Percentiles rank a stretch among this genome's conserved stretches.
Evolutionary conservation across 495 filamentous ascomycete genomes (phyloP).

Genomic region (Pseudoneurospora amorphoporcata): DNA sequence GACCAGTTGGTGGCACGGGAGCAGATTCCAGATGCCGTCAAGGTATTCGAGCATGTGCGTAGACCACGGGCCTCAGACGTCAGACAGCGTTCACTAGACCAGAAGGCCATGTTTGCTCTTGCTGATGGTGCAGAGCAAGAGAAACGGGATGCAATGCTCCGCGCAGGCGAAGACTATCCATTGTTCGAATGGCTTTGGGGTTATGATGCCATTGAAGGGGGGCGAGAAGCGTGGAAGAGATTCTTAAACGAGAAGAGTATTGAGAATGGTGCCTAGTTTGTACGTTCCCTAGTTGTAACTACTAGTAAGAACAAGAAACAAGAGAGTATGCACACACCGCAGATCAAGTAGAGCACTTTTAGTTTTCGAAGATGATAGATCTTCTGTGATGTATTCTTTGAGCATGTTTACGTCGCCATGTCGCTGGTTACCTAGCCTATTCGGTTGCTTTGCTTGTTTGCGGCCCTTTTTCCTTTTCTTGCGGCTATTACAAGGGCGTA

Average conservation of each 20-base stretch:
- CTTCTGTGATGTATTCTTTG: background rate
- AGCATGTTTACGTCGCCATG: conserved; percentile 1
- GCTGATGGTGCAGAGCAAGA: conserved; percentile 1
- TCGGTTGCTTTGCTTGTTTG: background rate
- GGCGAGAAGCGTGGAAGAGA: conserved; percentile 1
- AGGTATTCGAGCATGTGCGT: conserved; percentile 1
- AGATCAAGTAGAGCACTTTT: too few species aligned
- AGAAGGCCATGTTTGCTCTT: conserved; percentile 1
- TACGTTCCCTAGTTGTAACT: too few species aligned
- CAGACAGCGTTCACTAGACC: background rate
- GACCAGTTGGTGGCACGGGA: background rate
- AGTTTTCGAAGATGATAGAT: background rate
- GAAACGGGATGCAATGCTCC: conserved; percentile 3
- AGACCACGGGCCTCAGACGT: conserved; percentile 2
- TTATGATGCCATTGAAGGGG: conserved; percentile 2
- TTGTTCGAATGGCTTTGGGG: conserved; percentile 6
- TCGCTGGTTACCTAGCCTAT: background rate
- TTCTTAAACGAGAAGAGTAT: background rate
- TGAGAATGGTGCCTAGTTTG: background rate
- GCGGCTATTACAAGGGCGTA: conserved; percentile 1
- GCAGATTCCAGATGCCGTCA: conserved; percentile 3
- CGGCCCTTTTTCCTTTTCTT: conserved; percentile 1
- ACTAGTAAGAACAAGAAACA: too few species aligned
- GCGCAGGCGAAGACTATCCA: background rate
- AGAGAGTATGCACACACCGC: too few species aligned